Base-by-base conservation (phyloP, 2,329 filamentous ascomycete genomes). In the Penicillium sp. region DNA sequence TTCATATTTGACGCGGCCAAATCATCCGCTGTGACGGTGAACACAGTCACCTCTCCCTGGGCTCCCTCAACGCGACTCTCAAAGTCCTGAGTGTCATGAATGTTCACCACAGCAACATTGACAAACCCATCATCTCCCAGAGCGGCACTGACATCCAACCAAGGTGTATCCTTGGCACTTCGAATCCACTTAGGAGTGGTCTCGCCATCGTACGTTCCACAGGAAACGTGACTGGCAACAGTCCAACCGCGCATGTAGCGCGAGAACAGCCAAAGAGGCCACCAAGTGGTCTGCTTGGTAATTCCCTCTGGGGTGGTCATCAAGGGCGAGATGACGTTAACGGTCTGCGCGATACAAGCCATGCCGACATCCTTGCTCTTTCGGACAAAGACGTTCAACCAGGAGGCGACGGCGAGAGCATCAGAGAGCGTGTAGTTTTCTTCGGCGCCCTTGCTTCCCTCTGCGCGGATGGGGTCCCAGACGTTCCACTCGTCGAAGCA, bases 401-500 rank as follows among this genome's bases (percentile, higher is more conserved):
- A 92, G 20, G 89, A 81, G 3, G 82, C 83, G 0, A 92, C 88
- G n/a, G 88, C 89, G 16, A 92, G 78, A 1, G 87, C 88, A 62
- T 92, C 89, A 0, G 86, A 89, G 8, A 92, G 81, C 0, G 86
- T 90, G 75, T 92, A 90, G 65, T 74, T 77, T 69, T 92, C 88
- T 73, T 92, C 89, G 6, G 86, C 89, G 16, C 89, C 89, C 58
- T 82, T 72, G 64, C 88, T 85, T 16, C 89, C 89, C 0, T 87
- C 87, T 0, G 89, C 88, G 9, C 88, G 83, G 51, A 81, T 78
- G 0, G 88, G 87, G 64, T 90, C 88, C 89, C 89, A 92, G 9
- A 92, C 88, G 70, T 92, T 92, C 89, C 89, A 92, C 73, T 92
- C 89, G 69, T 92, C 89, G 69, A 92, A 92, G 78, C 89, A 92